Conservation (phyloP, 2,329 filamentous ascomycete genomes). For the Westerdykella sp. region DNA sequence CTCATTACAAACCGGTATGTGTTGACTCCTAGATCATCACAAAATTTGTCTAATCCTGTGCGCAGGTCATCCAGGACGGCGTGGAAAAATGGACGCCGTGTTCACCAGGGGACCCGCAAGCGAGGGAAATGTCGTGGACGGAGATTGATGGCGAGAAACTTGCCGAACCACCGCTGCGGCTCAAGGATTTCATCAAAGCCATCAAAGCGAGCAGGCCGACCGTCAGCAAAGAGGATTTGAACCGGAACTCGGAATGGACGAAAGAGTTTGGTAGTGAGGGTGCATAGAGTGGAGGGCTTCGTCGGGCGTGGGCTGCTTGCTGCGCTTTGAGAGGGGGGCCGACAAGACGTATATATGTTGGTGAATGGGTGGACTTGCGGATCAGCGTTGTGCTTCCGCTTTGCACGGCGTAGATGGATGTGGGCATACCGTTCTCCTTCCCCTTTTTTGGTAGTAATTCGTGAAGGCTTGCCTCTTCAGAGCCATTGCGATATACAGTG, state of each 20-base stretch:
- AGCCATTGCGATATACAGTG: too few species aligned
- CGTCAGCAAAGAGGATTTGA: conserved; percentile 79
- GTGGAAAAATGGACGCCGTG: conserved; percentile 73
- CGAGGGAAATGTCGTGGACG: conserved; percentile 90
- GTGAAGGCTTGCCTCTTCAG: too few species aligned
- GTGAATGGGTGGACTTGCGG: too few species aligned
- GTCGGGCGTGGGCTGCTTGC: too few species aligned
- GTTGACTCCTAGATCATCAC: background rate
- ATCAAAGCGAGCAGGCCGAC: conserved; percentile 85
- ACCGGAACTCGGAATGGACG: conserved; percentile 86
- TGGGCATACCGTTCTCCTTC: too few species aligned
- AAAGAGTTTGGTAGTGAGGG: conserved; percentile 94
- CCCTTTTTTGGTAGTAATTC: too few species aligned
- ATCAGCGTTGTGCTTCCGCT: too few species aligned
- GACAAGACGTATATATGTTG: too few species aligned
- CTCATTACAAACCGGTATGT: conserved; percentile 87
- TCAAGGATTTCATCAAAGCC: conserved; percentile 91
- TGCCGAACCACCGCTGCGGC: conserved; percentile 74
- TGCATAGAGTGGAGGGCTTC: conserved; percentile 35
- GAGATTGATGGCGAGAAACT: conserved; percentile 77
- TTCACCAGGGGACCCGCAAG: conserved; percentile 80
- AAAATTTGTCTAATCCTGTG: background rate
- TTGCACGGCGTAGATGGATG: too few species aligned
- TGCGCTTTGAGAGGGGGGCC: too few species aligned
- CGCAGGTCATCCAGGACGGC: conserved; percentile 63